Percentiles rank a stretch among this genome's conserved stretches.
Evolutionary conservation across 106 monocot genomes (phyloP).

Genomic region (Cymbidium sinense): DNA sequence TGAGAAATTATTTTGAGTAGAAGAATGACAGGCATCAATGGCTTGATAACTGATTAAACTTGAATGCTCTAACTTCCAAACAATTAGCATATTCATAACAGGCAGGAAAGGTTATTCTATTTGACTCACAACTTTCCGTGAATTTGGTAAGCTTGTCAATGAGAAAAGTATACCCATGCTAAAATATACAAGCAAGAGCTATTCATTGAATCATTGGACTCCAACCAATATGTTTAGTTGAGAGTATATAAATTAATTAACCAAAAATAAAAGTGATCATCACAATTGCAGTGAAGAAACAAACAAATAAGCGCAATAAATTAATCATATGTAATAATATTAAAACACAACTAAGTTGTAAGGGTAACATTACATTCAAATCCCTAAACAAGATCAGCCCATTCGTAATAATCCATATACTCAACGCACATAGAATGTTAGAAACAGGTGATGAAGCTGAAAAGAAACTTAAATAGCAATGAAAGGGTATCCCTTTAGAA

Average conservation of each 20-base stretch:
- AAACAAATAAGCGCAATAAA: not conserved
- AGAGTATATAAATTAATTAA: not conserved
- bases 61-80: too few relatives aligned
- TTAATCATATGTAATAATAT: not conserved
- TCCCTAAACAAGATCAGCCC: not conserved
- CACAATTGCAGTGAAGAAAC: not conserved
- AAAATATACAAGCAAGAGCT: not conserved
- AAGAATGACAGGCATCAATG: too few relatives aligned
- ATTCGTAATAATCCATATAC: not conserved
- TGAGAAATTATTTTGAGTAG: too few relatives aligned
- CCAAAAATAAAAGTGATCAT: not conserved
- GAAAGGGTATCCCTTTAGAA: not conserved
- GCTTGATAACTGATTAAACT: too few relatives aligned
- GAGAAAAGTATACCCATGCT: not conserved
- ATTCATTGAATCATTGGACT: not conserved
- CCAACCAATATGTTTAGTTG: not conserved
- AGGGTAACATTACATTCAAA: not conserved
- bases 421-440: not conserved
- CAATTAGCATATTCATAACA: not conserved
- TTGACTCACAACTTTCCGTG: not conserved
- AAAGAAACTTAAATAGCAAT: not conserved
- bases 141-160: not conserved
- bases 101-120: not conserved
- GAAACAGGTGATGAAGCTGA: not conserved
- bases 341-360: not conserved